These are phyloP conservation scores for Arxiozyma heterogenica DNA, from an alignment of 1,139 yeast genomes.

Conservation along the genomic window DNA sequence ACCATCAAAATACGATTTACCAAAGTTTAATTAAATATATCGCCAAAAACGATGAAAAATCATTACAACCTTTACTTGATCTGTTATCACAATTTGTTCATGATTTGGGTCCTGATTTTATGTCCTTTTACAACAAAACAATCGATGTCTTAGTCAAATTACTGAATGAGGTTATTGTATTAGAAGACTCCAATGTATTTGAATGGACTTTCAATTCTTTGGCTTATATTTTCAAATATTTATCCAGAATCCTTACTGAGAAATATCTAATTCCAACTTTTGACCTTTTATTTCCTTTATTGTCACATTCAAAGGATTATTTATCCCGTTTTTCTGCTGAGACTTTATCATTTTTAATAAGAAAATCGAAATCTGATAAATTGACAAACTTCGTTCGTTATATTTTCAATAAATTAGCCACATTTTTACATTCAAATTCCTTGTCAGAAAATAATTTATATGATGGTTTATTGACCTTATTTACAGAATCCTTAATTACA, in stretches of 20 bases:
- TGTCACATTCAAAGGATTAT: slow-evolving; percentile 50
- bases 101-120: slow-evolving; percentile 87
- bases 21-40: slow-evolving; percentile 44
- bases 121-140: slow-evolving; percentile 53
- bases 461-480: slow-evolving; percentile 51
- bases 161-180: slow-evolving; percentile 40
- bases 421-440: slow-evolving; percentile 26
- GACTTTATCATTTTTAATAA: slow-evolving; percentile 72
- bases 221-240: slow-evolving; percentile 83
- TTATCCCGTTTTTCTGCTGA: slow-evolving; percentile 83
- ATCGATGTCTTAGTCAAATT: slow-evolving; percentile 45
- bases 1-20: slow-evolving; percentile 59
- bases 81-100: slow-evolving; percentile 78
- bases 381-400: slow-evolving; percentile 42
- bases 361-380: slow-evolving; percentile 51
- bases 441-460: slow-evolving; percentile 38
- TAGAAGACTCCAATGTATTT: slow-evolving; percentile 44
- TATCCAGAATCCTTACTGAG: slow-evolving; percentile 52
- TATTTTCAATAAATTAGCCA: slow-evolving; percentile 37
- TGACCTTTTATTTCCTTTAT: slow-evolving; percentile 52
- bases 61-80: slow-evolving; percentile 77
- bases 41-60: slow-evolving; percentile 49
- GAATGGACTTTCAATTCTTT: slow-evolving; percentile 81
- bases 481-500: slow-evolving; percentile 67
- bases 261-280: slow-evolving; percentile 60